Evolutionary conservation across 306 rosid genomes (phyloP), one percentile per base, ranked within the genome.

Genomic region (Dalbergia oliveri): DNA sequence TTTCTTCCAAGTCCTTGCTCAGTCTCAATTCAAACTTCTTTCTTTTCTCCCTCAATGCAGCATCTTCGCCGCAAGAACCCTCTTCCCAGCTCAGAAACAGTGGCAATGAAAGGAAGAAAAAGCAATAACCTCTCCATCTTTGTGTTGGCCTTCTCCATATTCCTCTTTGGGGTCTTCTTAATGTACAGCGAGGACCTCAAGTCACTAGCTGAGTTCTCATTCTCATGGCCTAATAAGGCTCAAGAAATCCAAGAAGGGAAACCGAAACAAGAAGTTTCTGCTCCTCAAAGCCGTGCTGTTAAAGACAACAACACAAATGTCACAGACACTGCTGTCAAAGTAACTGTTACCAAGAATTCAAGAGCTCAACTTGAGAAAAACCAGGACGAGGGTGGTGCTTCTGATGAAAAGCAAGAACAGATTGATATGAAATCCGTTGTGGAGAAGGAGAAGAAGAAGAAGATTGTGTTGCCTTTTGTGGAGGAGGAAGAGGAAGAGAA

Each of bases 141-240:
- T 64, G 90, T 84, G 0, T 88, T 93, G 0, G 91, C 87, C 0
- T 82, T 87, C 84, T 81, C 95, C 21, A 47, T 90, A 1, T 90
- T 95, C 73, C 88, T 95, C 58, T 84, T 95, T n/a, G 99, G 96
- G 9, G 75, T 86, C 15, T 93, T 87, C 19, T 93, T 95, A 90
- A 93, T 95, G 87, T 93, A 91, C 86, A 90, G 85, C 10, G 96
- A 93, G 70, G 97, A 91, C 53, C 88, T 93, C 0, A 95, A 88
- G 66, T 90, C 98, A 39, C 88, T 93, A 0, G 89, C 98, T 0
- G 88, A 91, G n/a, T 90, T 91, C 34, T 86, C 98, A 5, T 89
- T 95, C 59, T 87, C 90, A 3, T 70, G 72, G 65, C 85, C 85
- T 4, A 85, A 84, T 6, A 87, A 88, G 81, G 66, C 85, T 31